phyloP scores from a whole-genome alignment of 306 rosid species.

The Glycine latifolia region DNA sequence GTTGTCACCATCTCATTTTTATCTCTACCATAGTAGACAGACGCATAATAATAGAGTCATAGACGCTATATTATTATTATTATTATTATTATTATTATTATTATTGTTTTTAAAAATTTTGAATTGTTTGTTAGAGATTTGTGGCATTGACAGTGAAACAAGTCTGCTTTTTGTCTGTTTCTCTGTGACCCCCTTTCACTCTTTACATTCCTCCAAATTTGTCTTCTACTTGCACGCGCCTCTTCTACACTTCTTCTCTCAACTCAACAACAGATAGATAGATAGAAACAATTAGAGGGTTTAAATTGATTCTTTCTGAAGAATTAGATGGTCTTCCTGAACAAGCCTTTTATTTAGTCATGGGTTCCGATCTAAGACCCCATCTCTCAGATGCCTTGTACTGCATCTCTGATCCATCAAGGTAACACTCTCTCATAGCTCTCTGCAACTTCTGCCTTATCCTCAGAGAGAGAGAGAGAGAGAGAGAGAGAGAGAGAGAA shows the following conservation, averaged over 20 bases:
- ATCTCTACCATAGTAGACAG: neutral
- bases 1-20: conserved; percentile 55
- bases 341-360: too few relatives aligned
- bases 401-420: conserved; percentile 47
- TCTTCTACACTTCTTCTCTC: conserved; percentile 39
- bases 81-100: neutral
- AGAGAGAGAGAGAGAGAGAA: too few relatives aligned
- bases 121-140: conserved; percentile 8
- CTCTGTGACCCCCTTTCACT: conserved; percentile 55
- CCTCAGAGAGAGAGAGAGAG: conserved; percentile 20
- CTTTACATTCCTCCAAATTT: conserved; percentile 56
- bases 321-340: too few relatives aligned
- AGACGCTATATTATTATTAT: neutral
- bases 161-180: conserved; percentile 73
- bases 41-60: neutral
- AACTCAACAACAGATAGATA: neutral
- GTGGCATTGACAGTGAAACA: conserved; percentile 67
- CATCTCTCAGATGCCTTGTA: conserved; percentile 46
- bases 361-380: conserved; percentile 44
- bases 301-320: too few relatives aligned
- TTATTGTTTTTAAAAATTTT: neutral
- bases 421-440: conserved; percentile 48
- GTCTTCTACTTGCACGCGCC: conserved; percentile 60
- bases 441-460: conserved; percentile 37
- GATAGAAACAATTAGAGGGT: too few relatives aligned